Conservation (phyloP, 2,329 filamentous ascomycete species). For the Xylariaceae sp. region DNA sequence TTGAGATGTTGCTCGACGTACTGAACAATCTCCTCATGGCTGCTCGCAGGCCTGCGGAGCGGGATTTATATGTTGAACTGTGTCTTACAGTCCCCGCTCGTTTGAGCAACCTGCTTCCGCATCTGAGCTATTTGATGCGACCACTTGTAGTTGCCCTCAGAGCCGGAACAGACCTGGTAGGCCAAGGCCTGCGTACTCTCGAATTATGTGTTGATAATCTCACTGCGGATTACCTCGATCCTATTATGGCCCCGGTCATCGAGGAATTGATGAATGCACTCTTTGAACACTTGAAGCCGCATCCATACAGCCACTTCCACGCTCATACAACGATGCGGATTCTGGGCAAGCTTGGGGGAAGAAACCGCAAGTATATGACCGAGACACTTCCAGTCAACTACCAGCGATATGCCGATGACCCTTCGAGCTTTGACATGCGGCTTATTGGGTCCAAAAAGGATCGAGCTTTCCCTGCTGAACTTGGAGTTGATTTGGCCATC, state of each 20-base stretch:
- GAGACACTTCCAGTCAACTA: constrained; percentile 79
- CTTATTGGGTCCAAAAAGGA: constrained; percentile 87
- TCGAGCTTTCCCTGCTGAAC: constrained; percentile 75
- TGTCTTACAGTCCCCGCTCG: constrained; percentile 93
- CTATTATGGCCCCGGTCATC: constrained; percentile 98
- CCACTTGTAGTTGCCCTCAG: constrained; percentile 92
- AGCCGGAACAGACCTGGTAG: constrained; percentile 87
- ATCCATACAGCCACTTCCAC: constrained; percentile 95
- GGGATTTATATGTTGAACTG: constrained; percentile 94
- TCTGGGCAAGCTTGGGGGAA: constrained; percentile 88
- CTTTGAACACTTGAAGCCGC: constrained; percentile 89
- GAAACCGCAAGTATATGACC: constrained; percentile 93
- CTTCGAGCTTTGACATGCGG: constrained; percentile 79
- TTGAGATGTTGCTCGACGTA: constrained; percentile 97
- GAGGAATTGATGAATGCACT: constrained; percentile 97
- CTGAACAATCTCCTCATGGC: constrained; percentile 91
- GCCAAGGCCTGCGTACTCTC: constrained; percentile 85
- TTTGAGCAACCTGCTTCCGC: constrained; percentile 87
- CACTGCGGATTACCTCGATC: constrained; percentile 94
- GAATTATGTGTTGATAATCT: constrained; percentile 98
- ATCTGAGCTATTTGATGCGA: constrained; percentile 94
- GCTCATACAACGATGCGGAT: constrained; percentile 98
- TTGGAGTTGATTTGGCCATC: constrained; percentile 85
- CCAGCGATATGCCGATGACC: constrained; percentile 80
- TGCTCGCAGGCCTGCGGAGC: constrained; percentile 80